Percentiles rank a stretch among this genome's conserved stretches.
Evolutionary conservation across 805 yeast species (phyloP).

Genomic region (Saccharomycopsis oosterbeekiorum): DNA sequence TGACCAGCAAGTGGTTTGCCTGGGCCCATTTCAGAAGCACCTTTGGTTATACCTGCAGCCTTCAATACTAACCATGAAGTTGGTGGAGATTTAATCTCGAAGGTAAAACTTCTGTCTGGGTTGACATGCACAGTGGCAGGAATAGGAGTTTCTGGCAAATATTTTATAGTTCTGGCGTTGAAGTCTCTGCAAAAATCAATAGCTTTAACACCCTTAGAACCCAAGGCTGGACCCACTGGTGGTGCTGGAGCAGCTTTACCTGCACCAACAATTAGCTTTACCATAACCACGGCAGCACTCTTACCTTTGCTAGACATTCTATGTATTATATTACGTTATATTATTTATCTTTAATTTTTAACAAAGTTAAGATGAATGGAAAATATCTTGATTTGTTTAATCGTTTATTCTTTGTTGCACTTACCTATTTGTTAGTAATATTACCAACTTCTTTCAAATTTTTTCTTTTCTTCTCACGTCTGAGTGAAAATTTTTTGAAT

Average conservation of each 20-base stretch:
- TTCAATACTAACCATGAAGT: conserved; percentile 77
- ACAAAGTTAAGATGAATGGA: too few relatives aligned
- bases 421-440: neutral
- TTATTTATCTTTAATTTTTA: neutral
- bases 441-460: neutral
- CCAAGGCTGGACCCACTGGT: conserved; percentile 97
- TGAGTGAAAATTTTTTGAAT: conserved; percentile 1
- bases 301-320: conserved; percentile 25
- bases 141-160: conserved; percentile 77
- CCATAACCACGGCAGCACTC: conserved; percentile 36
- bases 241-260: conserved; percentile 98
- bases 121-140: conserved; percentile 78
- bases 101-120: conserved; percentile 86
- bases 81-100: conserved; percentile 85
- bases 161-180: conserved; percentile 90
- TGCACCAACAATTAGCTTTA: conserved; percentile 89
- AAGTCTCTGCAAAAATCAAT: conserved; percentile 97
- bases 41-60: conserved; percentile 74
- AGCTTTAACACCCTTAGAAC: conserved; percentile 97
- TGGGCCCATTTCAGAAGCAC: conserved; percentile 60
- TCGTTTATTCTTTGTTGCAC: neutral
- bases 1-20: conserved; percentile 46
- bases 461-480: neutral
- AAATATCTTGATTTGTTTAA: neutral
- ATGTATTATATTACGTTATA: neutral